These are phyloP conservation scores for Suhomyces xylopsoci DNA, from an alignment of 805 yeast genomes.

Conservation along the genomic window DNA sequence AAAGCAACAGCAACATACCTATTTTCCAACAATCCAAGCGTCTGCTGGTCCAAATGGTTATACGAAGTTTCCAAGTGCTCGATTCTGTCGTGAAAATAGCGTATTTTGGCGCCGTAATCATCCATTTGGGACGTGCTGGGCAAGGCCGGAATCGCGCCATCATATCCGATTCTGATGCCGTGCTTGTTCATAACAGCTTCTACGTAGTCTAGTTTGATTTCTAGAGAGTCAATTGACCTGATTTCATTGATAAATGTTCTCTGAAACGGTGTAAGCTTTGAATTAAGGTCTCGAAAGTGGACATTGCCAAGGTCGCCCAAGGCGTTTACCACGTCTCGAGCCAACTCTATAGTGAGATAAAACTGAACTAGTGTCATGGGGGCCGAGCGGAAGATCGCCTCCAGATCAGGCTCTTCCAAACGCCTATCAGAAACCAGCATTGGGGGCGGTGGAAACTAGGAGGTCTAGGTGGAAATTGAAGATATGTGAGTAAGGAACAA, in stretches of 20 bases:
- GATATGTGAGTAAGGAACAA: background rate
- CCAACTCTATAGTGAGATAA: conserved; percentile 46
- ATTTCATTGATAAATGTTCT: conserved; percentile 43
- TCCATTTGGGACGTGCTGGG: conserved; percentile 37
- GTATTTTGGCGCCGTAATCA: conserved; percentile 23
- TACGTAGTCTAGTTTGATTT: conserved; percentile 27
- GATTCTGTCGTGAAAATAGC: conserved; percentile 27
- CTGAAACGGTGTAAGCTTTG: conserved; percentile 43
- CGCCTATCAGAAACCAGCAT: background rate
- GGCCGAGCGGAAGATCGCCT: conserved; percentile 46
- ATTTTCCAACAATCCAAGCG: conserved; percentile 28
- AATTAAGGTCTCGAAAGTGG: conserved; percentile 49
- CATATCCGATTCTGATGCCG: conserved; percentile 44
- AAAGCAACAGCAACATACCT: conserved; percentile 32
- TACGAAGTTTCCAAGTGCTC: conserved; percentile 37
- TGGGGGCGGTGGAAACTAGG: background rate
- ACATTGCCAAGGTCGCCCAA: conserved; percentile 40
- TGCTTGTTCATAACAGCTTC: conserved; percentile 29
- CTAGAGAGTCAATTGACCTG: conserved; percentile 34
- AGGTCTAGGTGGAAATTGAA: background rate
- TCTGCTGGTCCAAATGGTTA: conserved; percentile 22
- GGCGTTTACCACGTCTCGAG: conserved; percentile 38
- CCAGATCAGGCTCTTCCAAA: conserved; percentile 10
- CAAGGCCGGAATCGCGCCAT: conserved; percentile 10
- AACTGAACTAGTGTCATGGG: conserved; percentile 49